Conservation (phyloP, 345 rosid genomes). For the Rubroshorea leprosula region DNA sequence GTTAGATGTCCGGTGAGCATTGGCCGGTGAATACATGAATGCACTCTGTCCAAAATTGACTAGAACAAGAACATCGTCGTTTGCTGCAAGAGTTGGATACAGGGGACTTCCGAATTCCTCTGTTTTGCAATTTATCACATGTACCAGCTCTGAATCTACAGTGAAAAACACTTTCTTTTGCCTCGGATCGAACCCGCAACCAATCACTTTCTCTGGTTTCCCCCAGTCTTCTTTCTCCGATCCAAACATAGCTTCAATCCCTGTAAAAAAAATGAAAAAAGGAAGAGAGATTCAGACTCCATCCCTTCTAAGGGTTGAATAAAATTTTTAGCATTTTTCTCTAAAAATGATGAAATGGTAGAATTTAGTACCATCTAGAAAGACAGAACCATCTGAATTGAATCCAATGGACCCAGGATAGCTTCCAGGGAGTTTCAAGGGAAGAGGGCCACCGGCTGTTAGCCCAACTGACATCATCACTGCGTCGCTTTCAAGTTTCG, state of each 20-base stretch:
- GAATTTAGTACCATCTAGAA: conserved; percentile 93
- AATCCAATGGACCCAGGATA: conserved; percentile 85
- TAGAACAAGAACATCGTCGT: conserved; percentile 32
- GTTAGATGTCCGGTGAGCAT: conserved; percentile 49
- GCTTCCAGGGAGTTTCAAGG: conserved; percentile 65
- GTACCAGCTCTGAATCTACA: conserved; percentile 43
- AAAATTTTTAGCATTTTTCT: no score
- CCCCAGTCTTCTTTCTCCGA: conserved; percentile 51
- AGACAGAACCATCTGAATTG: conserved; percentile 76
- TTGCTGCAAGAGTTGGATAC: conserved; percentile 57
- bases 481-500: conserved; percentile 27
- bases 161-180: conserved; percentile 62
- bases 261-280: conserved; percentile 31
- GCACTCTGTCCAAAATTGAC: conserved; percentile 61
- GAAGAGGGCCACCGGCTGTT: conserved; percentile 47
- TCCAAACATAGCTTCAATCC: conserved; percentile 53
- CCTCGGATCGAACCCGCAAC: conserved; percentile 65
- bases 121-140: conserved; percentile 46
- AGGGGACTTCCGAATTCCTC: conserved; percentile 57
- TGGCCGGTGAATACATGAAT: conserved; percentile 47
- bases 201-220: conserved; percentile 41
- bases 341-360: no score
- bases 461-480: conserved; percentile 57
- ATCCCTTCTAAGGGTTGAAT: no score
- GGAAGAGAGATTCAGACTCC: neutral